Base-by-base conservation (phyloP, 2,329 filamentous ascomycete species). In the Ceratocystis ficicola region DNA sequence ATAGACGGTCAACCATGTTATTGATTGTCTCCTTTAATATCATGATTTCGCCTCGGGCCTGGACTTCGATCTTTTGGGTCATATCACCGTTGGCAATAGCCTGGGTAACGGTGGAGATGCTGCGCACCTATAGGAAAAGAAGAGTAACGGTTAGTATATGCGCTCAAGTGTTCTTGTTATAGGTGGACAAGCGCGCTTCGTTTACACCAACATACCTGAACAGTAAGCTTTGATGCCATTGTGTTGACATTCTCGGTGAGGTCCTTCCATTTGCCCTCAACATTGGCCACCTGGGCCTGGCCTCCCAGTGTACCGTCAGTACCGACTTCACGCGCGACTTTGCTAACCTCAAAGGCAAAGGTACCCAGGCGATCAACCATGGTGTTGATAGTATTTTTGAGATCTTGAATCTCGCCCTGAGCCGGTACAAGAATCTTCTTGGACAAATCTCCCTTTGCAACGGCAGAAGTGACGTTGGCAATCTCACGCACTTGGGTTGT, bases 401-500 rank as follows among this genome's bases (percentile, higher is more conserved):
- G 80, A 73, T 95, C 90, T 64, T 95, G 78, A 71, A 99, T 97
- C 77, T 99, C 94, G 72, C 93, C 93, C 75, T 91, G 86, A 64
- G 91, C 94, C 71, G 95, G 90, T 69, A 95, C 90, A 69, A 90
- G 88, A 73, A 99, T 96, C 79, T 96, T 97, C 77, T 94, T 90
- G 69, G 90, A 95, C 69, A 99, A 79, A 76, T 99, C 93, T 73
- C 93, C 93, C 75, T 88, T 89, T 63, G 93, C 93, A 69, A 99
- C 93, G 67, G 93, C 93, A 1, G 92, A 96, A 2, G 93, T 97
- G 68, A 99, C 94, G 73, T 93, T 90, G 69, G 93, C 94, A 71
- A 99, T 99, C 76, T 96, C 92, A 78, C 93, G 87, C 73, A 99
- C 94, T 79, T 99, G 93, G 4, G 94, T 95, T 2, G 93, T 97